Base-by-base conservation (phyloP, 2,329 filamentous ascomycete genomes). In the Verticillium nonalfalfae region DNA sequence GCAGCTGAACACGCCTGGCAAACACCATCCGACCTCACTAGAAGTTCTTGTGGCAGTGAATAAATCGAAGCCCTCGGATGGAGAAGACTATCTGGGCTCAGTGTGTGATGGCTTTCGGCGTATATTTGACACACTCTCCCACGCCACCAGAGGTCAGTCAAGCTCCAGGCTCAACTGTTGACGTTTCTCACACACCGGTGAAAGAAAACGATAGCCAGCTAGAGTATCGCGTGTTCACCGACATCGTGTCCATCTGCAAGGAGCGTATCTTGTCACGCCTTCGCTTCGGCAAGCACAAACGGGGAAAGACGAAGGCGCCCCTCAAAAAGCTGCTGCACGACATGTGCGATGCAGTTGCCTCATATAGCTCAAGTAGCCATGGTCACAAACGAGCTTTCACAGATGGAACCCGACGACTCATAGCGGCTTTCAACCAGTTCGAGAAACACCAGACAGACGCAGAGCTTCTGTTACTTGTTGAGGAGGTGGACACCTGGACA, bases 11-110 rank as follows among this genome's bases (percentile, higher is more conserved):
- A 31, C 26, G 26, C 26, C 26, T 31, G 3, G 59, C 60, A 10
- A 36, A 56, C 4, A 33, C 59, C 26, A 21, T 40, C 62, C 3
- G 31, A 38, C 35, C 13, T 55, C 33, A 14, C 56, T 75, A 15
- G 68, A 70, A 7, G 66, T 73, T 14, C 52, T 75, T 1, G 45
- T 75, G 7, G 72, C 73, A 6, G 63, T 75, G 21, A 75, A 76
- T 33, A 72, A 69, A 59, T 40, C 31, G 1, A 61, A 9, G 4
- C 55, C 1, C 36, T 18, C n/a, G 7, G 62, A 67, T 59, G 68
- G 68, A 40, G 57, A 64, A 31, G 50, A 58, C 14, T 58, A 70
- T 2, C 65, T 74, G 15, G 15, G 55, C 35, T 35, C 59, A 21
- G 61, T 65, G 39, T 60, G 61, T 35, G n/a, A 33, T 15, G 61